Percentiles rank a stretch among this genome's conserved stretches.
These are phyloP conservation scores for Macaranga tanarius DNA, from an alignment of 441 rosid species.

Conservation along the genomic window DNA sequence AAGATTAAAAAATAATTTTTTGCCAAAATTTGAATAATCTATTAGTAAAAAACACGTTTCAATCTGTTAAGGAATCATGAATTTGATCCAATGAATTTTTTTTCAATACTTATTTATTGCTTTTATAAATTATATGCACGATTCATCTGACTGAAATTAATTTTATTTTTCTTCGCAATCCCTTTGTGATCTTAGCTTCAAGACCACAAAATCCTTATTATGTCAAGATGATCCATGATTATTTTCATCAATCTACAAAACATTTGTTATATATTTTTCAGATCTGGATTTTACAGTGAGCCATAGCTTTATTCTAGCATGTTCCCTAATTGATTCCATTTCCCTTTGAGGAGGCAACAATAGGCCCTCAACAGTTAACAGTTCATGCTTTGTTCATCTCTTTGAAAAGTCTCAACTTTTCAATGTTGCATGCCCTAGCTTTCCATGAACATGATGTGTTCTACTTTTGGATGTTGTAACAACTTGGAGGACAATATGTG, in stretches of 20 bases:
- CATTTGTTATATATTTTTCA: neutral
- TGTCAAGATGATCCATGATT: neutral
- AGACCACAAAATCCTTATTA: too few species aligned
- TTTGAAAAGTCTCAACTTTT: neutral
- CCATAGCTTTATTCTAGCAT: neutral
- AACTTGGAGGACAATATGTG: neutral
- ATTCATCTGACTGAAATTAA: too few species aligned
- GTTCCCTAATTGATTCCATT: neutral
- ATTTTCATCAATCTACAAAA: neutral
- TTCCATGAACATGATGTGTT: neutral
- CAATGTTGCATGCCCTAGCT: neutral
- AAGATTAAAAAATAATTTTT: too few species aligned
- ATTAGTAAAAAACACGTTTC: too few species aligned
- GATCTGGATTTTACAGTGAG: too few species aligned
- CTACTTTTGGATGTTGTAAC: conserved; percentile 1
- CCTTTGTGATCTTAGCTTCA: too few species aligned
- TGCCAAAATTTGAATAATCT: too few species aligned
- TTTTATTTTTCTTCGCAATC: too few species aligned
- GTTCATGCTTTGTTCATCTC: neutral
- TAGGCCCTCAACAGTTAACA: neutral
- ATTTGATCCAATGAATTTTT: too few species aligned
- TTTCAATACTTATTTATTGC: too few species aligned
- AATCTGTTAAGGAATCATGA: too few species aligned
- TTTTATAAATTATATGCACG: too few species aligned
- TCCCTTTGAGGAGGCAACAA: neutral